A percentile compares a stretch with the other conserved stretches of the same genome.
Evolutionary conservation across 2,329 filamentous ascomycete species (phyloP).

Genomic region (Trichoderma harzianum): DNA sequence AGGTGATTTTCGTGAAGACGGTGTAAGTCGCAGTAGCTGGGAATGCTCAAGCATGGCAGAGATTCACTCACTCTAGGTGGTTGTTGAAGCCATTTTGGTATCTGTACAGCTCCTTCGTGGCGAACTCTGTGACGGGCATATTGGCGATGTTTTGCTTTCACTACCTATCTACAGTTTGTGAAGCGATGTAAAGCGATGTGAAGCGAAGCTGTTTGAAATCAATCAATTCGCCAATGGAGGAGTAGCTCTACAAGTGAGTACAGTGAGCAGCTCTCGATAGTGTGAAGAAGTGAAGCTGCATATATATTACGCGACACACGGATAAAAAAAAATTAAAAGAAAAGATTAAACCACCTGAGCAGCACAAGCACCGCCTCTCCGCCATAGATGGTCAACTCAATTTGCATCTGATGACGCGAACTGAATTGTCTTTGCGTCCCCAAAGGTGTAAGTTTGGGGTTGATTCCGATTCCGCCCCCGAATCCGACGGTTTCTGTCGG

Average conservation of each 20-base stretch:
- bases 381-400: background rate
- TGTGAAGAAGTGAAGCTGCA: background rate
- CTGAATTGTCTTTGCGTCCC: background rate
- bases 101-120: slow-evolving; percentile 57
- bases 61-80: slow-evolving; percentile 63
- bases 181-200: background rate
- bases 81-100: slow-evolving; percentile 77
- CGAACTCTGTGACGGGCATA: slow-evolving; percentile 52
- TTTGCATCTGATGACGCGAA: slow-evolving; percentile 6
- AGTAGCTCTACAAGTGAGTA: background rate
- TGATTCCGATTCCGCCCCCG: slow-evolving; percentile 7
- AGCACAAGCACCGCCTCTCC: background rate
- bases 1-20: background rate
- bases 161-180: background rate
- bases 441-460: background rate
- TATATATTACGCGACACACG: background rate
- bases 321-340: background rate
- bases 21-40: background rate
- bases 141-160: slow-evolving; percentile 18
- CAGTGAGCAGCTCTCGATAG: background rate
- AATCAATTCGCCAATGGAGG: background rate
- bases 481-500: slow-evolving; percentile 15
- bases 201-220: background rate
- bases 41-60: background rate
- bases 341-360: background rate